Percentiles rank a stretch among this genome's conserved stretches.
phyloP scores from a whole-genome alignment of 495 filamentous ascomycete species.

The Penicillium antarcticum region DNA sequence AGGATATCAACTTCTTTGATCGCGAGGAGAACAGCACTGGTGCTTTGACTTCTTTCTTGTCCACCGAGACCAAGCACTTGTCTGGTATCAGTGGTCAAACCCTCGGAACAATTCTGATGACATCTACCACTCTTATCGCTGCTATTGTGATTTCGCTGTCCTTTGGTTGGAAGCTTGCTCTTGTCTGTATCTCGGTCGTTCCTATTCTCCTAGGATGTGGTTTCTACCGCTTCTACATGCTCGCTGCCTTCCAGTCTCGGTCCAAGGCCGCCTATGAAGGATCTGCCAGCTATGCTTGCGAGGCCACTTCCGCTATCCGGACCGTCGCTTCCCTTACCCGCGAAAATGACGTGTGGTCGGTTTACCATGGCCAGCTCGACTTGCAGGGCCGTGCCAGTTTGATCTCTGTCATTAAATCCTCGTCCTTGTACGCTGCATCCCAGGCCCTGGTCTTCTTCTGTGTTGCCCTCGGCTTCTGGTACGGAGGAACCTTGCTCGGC shows the following conservation, averaged over 20 bases:
- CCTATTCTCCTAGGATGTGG: conserved; percentile 77
- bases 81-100: conserved; percentile 78
- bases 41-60: conserved; percentile 78
- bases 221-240: conserved; percentile 82
- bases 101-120: conserved; percentile 75
- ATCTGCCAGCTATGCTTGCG: conserved; percentile 82
- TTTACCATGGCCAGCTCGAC: conserved; percentile 68
- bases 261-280: conserved; percentile 69
- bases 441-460: conserved; percentile 79
- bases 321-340: conserved; percentile 89
- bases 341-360: conserved; percentile 70
- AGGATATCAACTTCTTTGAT: conserved; percentile 90
- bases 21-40: conserved; percentile 80
- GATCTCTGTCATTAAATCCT: conserved; percentile 63
- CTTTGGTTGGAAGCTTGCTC: conserved; percentile 86
- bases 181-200: conserved; percentile 76
- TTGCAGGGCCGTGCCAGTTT: conserved; percentile 60
- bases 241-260: conserved; percentile 68
- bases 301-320: conserved; percentile 85
- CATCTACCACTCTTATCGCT: conserved; percentile 68
- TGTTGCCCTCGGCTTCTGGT: conserved; percentile 92
- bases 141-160: conserved; percentile 62
- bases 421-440: conserved; percentile 71
- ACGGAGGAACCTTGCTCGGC: conserved; percentile 78
- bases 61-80: conserved; percentile 81